These are phyloP conservation scores for Alternaria brassicicola DNA, from an alignment of 2,329 filamentous ascomycete species.

Conservation along the genomic window DNA sequence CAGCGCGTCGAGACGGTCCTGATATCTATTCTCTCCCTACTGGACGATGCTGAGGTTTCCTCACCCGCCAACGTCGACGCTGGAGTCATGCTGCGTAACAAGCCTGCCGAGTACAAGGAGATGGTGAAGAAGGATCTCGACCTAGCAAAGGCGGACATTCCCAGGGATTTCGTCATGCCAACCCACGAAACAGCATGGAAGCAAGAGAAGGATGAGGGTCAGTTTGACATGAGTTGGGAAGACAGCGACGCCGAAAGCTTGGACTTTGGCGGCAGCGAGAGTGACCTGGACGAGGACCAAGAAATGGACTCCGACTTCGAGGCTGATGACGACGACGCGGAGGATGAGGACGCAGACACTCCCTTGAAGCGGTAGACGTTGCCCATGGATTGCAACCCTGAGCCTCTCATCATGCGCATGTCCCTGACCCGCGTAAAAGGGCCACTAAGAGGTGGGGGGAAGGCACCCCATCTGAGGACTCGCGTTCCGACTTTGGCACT, in stretches of 20 bases:
- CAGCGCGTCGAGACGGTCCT: slow-evolving; percentile 95
- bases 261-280: slow-evolving; percentile 71
- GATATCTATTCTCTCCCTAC: slow-evolving; percentile 85
- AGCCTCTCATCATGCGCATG: neutral
- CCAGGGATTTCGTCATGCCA: slow-evolving; percentile 80
- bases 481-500: neutral
- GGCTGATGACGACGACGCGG: slow-evolving; percentile 52
- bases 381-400: neutral
- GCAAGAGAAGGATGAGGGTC: slow-evolving; percentile 69
- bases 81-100: slow-evolving; percentile 80
- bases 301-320: slow-evolving; percentile 65
- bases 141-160: slow-evolving; percentile 78
- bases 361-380: slow-evolving; percentile 14
- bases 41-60: slow-evolving; percentile 92
- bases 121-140: slow-evolving; percentile 73
- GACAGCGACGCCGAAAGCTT: slow-evolving; percentile 62
- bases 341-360: slow-evolving; percentile 37
- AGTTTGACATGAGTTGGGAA: slow-evolving; percentile 58
- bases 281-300: slow-evolving; percentile 60
- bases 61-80: slow-evolving; percentile 96
- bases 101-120: slow-evolving; percentile 70
- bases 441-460: slow-evolving; percentile 4
- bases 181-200: slow-evolving; percentile 67
- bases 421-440: neutral
- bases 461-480: neutral